Evolutionary conservation across 2,329 filamentous ascomycete genomes (phyloP).

Genomic region (Trichoderma asperellum): DNA sequence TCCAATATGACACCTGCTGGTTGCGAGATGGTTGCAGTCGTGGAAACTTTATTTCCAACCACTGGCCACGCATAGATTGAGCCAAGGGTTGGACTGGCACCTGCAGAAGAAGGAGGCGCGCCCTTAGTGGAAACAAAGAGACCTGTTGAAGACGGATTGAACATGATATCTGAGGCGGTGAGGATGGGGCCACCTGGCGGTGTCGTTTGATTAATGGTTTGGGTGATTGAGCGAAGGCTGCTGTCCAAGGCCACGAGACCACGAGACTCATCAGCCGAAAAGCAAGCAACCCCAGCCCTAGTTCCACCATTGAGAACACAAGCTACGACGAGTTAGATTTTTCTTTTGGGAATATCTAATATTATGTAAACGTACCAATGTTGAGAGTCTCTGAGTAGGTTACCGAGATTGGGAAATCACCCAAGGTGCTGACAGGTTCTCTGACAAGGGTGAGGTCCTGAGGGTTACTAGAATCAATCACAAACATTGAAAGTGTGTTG

Average conservation of each 20-base stretch:
- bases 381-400: not conserved
- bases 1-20: not conserved
- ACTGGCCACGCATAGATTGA: slow-evolving; percentile 10
- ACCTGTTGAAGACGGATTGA: not conserved
- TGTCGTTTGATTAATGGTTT: not conserved
- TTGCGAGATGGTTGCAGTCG: not conserved
- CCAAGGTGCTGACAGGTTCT: not conserved
- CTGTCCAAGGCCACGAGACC: not conserved
- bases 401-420: not conserved
- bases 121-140: not conserved
- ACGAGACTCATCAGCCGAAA: not conserved
- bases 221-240: not conserved
- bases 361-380: not conserved
- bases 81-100: not conserved
- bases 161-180: not conserved
- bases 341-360: not conserved
- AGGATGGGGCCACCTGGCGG: not conserved
- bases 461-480: not conserved
- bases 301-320: slow-evolving; percentile 1
- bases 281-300: slow-evolving; percentile 5
- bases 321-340: not conserved
- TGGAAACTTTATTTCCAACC: not conserved
- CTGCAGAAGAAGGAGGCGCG: not conserved
- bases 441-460: not conserved
- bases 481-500: not conserved